Base-by-base conservation (phyloP, 2,329 filamentous ascomycete genomes). In the Aspergillus costaricaensis region DNA sequence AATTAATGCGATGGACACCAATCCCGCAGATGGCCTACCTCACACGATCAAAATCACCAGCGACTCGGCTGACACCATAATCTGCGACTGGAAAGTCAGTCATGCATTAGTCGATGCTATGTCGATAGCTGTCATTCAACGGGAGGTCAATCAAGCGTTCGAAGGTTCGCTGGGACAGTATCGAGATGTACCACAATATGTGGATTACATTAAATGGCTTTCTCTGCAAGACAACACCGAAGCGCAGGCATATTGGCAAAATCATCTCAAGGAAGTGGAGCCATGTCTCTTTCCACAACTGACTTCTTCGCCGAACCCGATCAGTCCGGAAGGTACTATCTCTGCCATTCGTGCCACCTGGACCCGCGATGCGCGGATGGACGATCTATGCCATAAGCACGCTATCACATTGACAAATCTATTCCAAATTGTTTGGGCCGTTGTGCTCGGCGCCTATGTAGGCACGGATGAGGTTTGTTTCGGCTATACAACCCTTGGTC, bases 401-500 rank as follows among this genome's bases (percentile, higher is more conserved):
- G 58, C 62, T 17, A 52, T 67, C 25, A 68, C 71, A 1, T 30
- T 68, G 8, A 47, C 75, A 8, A 76, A 73, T 3, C 64, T 77
- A 39, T 72, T 79, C 41, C 72, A 75, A 2, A 69, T 74, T 6
- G 76, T 76, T 10, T 80, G 77, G 77, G 73, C 70, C 1, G 38
- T 80, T 14, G 64, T 79, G 0, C 63, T 79, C 1, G 68, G 71
- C 4, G 66, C 66, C 1, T 78, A 76, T 54, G 72, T 73, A 1
- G 72, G 69, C 1, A 73, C 69, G 3, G 69, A 77, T 36, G 72
- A 76, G 49, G 74, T 78, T 2, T 61, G 76, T 10, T 81, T 79
- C 68, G 78, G 75, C 10, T 76, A 76, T 57, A 77, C 74, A 2
- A 69, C 76, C 8, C 73, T 72, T 43, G 79, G 79, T 0, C 71